phyloP scores from a whole-genome alignment of 106 monocot species.

The Apostasia shenzhenica region DNA sequence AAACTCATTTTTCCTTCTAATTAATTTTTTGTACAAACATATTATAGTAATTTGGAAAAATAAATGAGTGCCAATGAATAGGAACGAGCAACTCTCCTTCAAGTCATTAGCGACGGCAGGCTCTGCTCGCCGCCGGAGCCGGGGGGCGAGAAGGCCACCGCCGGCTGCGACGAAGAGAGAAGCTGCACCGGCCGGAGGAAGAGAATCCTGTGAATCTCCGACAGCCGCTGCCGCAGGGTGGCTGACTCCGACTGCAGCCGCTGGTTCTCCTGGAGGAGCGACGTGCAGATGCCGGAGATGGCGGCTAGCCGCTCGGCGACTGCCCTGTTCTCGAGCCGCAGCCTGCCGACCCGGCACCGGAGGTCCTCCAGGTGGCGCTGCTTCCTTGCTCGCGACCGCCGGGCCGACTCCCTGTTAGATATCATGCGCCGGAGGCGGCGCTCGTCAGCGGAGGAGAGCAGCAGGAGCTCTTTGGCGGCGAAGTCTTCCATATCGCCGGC shows the following conservation, averaged over 20 bases:
- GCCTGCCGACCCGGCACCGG: slow-evolving; percentile 5
- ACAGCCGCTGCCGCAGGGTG: neutral
- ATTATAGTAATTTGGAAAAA: too few relatives aligned
- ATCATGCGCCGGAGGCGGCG: slow-evolving; percentile 16
- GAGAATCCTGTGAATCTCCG: slow-evolving; percentile 6
- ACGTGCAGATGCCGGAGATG: neutral
- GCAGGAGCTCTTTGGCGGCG: neutral
- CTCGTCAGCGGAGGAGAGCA: slow-evolving; percentile 3
- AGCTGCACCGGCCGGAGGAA: slow-evolving; percentile 6
- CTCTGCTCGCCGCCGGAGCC: neutral
- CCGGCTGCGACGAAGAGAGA: slow-evolving; percentile 6
- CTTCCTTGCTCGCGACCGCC: slow-evolving; percentile 28
- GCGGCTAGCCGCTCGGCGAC: slow-evolving; percentile 12
- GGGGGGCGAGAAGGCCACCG: neutral
- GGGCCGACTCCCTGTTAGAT: slow-evolving; percentile 25
- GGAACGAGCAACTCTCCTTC: neutral
- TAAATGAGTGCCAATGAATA: too few relatives aligned
- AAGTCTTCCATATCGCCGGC: too few relatives aligned
- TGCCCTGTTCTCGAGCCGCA: slow-evolving; percentile 7
- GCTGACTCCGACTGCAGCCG: slow-evolving; percentile 9
- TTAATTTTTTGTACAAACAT: too few relatives aligned
- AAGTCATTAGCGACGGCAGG: slow-evolving; percentile 8
- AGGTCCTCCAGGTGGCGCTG: slow-evolving; percentile 25
- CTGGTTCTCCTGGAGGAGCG: slow-evolving; percentile 9
- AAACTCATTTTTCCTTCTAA: too few relatives aligned